Evolutionary conservation across 1,284 basidiomycete species (phyloP), one percentile per base, ranked within the genome.

Genomic region (Apiotrichum laibachii): DNA sequence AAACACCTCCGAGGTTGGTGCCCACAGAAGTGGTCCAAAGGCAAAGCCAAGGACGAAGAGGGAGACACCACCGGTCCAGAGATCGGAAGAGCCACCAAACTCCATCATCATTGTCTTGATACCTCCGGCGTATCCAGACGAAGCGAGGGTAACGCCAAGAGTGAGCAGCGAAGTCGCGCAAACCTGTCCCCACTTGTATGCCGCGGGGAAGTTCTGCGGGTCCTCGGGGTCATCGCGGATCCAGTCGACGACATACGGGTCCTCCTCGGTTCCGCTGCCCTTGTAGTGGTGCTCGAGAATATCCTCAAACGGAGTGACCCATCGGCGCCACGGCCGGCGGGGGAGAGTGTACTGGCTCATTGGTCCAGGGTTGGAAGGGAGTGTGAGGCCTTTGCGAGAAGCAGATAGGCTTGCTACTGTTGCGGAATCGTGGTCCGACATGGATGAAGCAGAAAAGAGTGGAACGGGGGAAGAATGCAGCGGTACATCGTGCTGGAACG

Each of bases 241-340:
- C 73, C 73, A 76, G 47, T 69, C 66, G 16, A 80, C 72, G 18
- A 80, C 68, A 57, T 71, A 79, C 1, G 79, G 79, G 44, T 77
- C 72, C 6, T 68, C 69, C 16, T 72, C 62, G 4, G 78, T 79
- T 22, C 79, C 79, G 13, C 63, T 51, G 5, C 79, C 79, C 21
- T 56, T 61, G 62, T 80, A 80, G 1, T 67, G 60, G 50, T 73
- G 64, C 1, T 63, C 53, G 33, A 79, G 44, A 55, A 81, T 78
- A 1, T 66, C 51, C 34, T 67, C 57, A 56, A 77, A 80, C 0
- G 78, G 73, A 1, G 77, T 79, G n/a, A 65, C 63, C 42, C 68
- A 60, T 0, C 54, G 65, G 26, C 70, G 59, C 74, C 74, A 78
- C 40, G 67, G 72, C 12, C 45, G 45, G 6, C 15, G 26, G 22